Evolutionary conservation across 2,329 filamentous ascomycete species (phyloP), one percentile per base, ranked within the genome.

Genomic region (Colletotrichum somersetense): DNA sequence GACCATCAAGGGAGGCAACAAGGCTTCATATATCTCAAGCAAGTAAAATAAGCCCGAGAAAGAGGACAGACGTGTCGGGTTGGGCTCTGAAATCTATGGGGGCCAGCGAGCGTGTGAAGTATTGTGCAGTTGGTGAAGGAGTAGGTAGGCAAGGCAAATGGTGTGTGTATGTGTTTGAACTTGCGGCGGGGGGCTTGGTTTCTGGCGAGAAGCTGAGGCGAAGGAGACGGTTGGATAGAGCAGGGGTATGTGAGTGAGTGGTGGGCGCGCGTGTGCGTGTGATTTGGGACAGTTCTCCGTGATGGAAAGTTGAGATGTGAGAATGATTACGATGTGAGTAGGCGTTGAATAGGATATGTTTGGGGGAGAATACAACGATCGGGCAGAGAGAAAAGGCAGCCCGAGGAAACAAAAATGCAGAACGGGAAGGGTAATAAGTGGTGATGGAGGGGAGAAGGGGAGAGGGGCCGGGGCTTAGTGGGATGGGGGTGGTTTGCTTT

Each of bases 11-110:
- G 56, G 57, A 71, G 48, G 71, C 50, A 48, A 35, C 46, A 40
- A 59, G 53, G 56, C 71, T 66, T 73, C 71, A 73, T 73, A 73
- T 73, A 73, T 62, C 48, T 23, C 63, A 18, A 64, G 40, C 14
- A 23, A 64, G 46, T 46, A 44, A 61, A 40, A 38, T 7, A 46
- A 38, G 65, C 18, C 33, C 53, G 56, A 38, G 23, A 18, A 58
- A 52, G 44, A 18, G 53, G 16, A 26, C 26, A 3, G 26, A 26
- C 48, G 30, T 56, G 44, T n/a, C 20, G 40, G 16, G 38, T 58
- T 58, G 57, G 68, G 68, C 64, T 63, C n/a, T 7, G 48, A 48
- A 20, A 61, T 46, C 59, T 46, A 33, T 30, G 44, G 55, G 52
- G 40, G 10, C 20, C 61, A 26, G 56, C n/a, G 35, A 59, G 35